Percentiles rank a stretch among this genome's conserved stretches.
Conservation (phyloP, 345 rosid species). For the Trapa incisa region DNA sequence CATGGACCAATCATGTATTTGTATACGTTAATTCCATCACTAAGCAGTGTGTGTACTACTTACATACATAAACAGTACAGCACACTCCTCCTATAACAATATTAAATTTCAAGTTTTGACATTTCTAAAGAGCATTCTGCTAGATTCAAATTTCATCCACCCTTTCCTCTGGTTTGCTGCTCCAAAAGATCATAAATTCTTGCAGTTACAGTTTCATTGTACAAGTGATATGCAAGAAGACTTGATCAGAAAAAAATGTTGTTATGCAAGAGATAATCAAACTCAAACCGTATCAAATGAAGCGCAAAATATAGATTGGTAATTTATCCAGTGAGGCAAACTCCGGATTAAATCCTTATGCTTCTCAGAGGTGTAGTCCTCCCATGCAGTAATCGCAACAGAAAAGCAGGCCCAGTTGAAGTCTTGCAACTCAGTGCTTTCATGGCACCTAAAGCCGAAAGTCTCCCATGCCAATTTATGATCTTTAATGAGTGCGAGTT, state of each 20-base stretch:
- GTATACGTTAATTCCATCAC: too few relatives aligned
- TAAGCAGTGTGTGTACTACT: too few relatives aligned
- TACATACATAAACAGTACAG: too few relatives aligned
- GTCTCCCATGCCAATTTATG: constrained; percentile 17
- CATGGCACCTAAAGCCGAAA: constrained; percentile 12
- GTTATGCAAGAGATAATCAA: not conserved
- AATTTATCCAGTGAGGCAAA: constrained; percentile 49
- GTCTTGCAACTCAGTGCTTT: constrained; percentile 9
- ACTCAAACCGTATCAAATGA: constrained; percentile 9
- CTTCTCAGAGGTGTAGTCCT: constrained; percentile 32
- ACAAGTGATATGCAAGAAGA: not conserved
- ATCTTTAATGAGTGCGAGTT: constrained; percentile 29
- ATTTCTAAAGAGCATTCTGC: not conserved
- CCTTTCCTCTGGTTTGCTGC: not conserved
- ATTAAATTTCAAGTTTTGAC: not conserved
- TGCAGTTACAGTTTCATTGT: not conserved
- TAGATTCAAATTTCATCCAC: not conserved
- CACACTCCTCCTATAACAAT: too few relatives aligned
- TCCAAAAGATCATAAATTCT: not conserved
- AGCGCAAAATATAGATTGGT: constrained; percentile 28
- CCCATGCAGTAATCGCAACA: constrained; percentile 32
- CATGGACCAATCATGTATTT: too few relatives aligned
- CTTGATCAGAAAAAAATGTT: too few relatives aligned
- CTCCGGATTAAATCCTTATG: constrained; percentile 30
- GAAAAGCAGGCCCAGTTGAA: constrained; percentile 31